Evolutionary conservation across 768 basidiomycete genomes (phyloP).

Genomic region (Kwoniella sp.): DNA sequence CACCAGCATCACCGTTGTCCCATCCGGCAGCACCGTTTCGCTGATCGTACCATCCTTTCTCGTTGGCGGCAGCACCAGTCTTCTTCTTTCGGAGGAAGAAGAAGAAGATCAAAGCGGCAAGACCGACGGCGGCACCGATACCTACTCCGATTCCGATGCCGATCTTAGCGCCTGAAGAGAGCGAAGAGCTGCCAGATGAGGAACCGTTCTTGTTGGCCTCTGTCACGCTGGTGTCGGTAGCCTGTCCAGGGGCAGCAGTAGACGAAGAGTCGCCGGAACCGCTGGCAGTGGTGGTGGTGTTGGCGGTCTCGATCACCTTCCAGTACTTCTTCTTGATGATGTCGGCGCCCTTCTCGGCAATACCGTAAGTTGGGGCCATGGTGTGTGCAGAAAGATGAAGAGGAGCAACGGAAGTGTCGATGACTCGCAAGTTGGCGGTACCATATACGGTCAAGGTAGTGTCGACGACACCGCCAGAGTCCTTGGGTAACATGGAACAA

Average conservation of each 20-base stretch:
- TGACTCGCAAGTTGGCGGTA: conserved; percentile 63
- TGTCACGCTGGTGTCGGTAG: conserved; percentile 34
- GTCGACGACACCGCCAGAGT: conserved; percentile 65
- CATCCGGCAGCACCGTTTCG: conserved; percentile 11
- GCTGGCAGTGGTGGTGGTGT: conserved; percentile 18
- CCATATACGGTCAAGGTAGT: conserved; percentile 65
- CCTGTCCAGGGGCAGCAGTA: conserved; percentile 33
- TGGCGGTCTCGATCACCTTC: conserved; percentile 35
- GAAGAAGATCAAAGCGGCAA: conserved; percentile 41
- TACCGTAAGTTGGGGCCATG: conserved; percentile 56
- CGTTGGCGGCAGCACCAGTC: conserved; percentile 20
- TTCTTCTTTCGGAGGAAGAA: conserved; percentile 38
- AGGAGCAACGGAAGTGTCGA: conserved; percentile 63
- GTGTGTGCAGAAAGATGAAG: conserved; percentile 62
- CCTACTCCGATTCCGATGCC: conserved; percentile 46
- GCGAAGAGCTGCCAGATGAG: conserved; percentile 3
- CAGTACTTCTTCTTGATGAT: conserved; percentile 59
- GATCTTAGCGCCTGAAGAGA: conserved; percentile 37
- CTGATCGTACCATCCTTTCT: conserved; percentile 35
- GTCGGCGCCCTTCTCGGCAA: conserved; percentile 61
- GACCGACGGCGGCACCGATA: conserved; percentile 34
- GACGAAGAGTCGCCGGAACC: not conserved
- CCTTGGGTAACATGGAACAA: conserved; percentile 64
- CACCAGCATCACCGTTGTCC: conserved; percentile 14
- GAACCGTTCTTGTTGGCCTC: conserved; percentile 18